Percentiles rank a stretch among this genome's conserved stretches.
Conservation (phyloP, 1,284 basidiomycete species). For the Xerocomus cyaneibrunnescens region DNA sequence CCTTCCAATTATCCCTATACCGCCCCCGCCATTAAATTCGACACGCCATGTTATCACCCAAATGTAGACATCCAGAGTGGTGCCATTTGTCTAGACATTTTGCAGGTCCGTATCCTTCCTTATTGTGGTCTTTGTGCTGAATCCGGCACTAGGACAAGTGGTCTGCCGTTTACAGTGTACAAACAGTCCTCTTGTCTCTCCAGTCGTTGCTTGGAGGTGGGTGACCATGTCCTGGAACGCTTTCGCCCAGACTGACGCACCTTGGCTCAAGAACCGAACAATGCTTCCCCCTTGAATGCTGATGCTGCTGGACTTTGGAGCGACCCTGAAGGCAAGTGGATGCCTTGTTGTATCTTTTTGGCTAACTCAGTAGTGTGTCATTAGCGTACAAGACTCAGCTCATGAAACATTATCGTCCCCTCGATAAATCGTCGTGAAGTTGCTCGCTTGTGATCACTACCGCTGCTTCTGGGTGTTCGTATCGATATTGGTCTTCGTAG, state of each 20-base stretch:
- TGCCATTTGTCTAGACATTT: conserved; percentile 81
- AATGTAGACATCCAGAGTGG: conserved; percentile 81
- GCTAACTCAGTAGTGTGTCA: neutral
- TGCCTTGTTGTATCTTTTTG: neutral
- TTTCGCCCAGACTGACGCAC: neutral
- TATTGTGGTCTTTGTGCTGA: conserved; percentile 14
- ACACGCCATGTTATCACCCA: conserved; percentile 82
- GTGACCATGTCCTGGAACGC: conserved; percentile 18
- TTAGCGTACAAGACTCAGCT: conserved; percentile 71
- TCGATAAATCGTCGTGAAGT: conserved; percentile 47
- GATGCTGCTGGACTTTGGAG: conserved; percentile 81
- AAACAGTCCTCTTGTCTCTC: conserved; percentile 82
- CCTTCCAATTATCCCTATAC: conserved; percentile 84
- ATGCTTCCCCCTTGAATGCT: conserved; percentile 80
- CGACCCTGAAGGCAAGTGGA: conserved; percentile 55
- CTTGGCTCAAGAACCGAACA: conserved; percentile 74
- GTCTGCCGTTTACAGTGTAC: conserved; percentile 88
- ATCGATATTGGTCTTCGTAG: neutral
- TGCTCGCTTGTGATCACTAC: neutral
- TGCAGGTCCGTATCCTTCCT: conserved; percentile 52
- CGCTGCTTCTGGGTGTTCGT: neutral
- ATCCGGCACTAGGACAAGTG: conserved; percentile 68
- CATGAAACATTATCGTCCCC: conserved; percentile 69
- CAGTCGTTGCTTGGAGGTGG: conserved; percentile 82
- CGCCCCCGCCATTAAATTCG: conserved; percentile 76